Percentiles rank a stretch among this genome's conserved stretches.
phyloP scores from a whole-genome alignment of 371 early-diverging fungal species.

The Mucor indicus region DNA sequence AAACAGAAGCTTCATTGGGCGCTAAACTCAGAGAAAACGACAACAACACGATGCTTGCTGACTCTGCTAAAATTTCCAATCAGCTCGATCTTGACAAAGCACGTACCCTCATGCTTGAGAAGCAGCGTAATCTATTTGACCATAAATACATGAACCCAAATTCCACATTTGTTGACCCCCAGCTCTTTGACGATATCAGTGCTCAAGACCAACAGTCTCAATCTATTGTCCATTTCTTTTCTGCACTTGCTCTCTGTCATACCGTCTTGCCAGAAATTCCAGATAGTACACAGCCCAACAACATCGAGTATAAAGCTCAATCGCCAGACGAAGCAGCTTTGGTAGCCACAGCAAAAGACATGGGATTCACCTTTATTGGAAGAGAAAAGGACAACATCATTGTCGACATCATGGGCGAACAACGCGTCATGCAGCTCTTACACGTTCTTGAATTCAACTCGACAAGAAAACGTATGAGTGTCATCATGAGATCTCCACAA shows the following conservation, averaged over 20 bases:
- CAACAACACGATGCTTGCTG: constrained; percentile 1
- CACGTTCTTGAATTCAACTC: constrained; percentile 88
- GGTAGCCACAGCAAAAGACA: constrained; percentile 84
- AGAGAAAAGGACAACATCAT: constrained; percentile 66
- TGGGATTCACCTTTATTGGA: constrained; percentile 84
- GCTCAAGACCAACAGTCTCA: constrained; percentile 40
- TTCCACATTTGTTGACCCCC: constrained; percentile 48
- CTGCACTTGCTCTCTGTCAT: constrained; percentile 77
- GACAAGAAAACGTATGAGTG: constrained; percentile 86
- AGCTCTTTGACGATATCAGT: constrained; percentile 37
- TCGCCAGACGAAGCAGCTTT: constrained; percentile 95
- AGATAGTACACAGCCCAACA: constrained; percentile 35
- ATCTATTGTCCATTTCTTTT: constrained; percentile 64
- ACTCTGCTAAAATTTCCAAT: constrained; percentile 20
- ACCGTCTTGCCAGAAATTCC: constrained; percentile 69
- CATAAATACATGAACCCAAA: constrained; percentile 39
- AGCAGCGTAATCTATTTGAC: constrained; percentile 39
- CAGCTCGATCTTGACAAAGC: constrained; percentile 33
- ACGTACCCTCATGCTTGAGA: constrained; percentile 33
- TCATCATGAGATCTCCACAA: constrained; percentile 66
- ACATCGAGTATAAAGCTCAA: constrained; percentile 85
- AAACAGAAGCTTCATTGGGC: constrained; percentile 43
- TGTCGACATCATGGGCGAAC: constrained; percentile 74
- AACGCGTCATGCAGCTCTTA: constrained; percentile 58
- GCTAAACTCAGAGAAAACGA: constrained; percentile 32